Evolutionary conservation across 352 stramenopile species (phyloP), one percentile per base, ranked within the genome.

Genomic region (Aphanomyces stellatus): DNA sequence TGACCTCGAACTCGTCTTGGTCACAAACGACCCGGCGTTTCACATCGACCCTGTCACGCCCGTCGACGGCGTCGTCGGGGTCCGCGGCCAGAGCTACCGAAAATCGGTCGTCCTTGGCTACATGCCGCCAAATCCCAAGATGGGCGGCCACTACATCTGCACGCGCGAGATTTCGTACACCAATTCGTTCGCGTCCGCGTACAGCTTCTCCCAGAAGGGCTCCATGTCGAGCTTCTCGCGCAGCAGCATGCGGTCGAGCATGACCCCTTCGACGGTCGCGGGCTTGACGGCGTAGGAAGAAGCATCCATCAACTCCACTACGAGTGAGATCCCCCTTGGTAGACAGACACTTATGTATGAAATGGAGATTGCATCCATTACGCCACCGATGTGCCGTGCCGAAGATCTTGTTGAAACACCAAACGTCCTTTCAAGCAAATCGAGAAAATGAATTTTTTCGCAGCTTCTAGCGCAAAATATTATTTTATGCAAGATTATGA

Each of bases 71-170:
- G 71, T 93, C 22, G 79, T 76, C 25, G 79, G 73, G 2, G 72
- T 88, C 17, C 82, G 84, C 1, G 82, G 89, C 62, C 68, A 69
- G 25, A 65, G 77, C 8, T 75, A 74, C 28, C 43, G 60, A 4
- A 37, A 37, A 25, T 88, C 81, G 0, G 75, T 91, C 28, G 90
- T 82, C 15, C 65, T 93, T 41, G 84, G 84, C 2, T 93, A 93
- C 69, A 73, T 93, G 67, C 83, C 81, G 35, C 84, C 84, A 5
- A 76, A 69, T 0, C 76, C 88, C 25, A 81, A 81, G 15, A 72
- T 88, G 15, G 80, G 81, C 2, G 84, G 84, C 43, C 84, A 93
- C 62, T 93, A 93, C 72, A 90, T 93, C 57, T 90, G 84, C 71
- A 90, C 84, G 42, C 79, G 82, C 27, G 76, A 80, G 70, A 72